Evolutionary conservation across 441 rosid species (phyloP).

Genomic region (Croton setiger): DNA sequence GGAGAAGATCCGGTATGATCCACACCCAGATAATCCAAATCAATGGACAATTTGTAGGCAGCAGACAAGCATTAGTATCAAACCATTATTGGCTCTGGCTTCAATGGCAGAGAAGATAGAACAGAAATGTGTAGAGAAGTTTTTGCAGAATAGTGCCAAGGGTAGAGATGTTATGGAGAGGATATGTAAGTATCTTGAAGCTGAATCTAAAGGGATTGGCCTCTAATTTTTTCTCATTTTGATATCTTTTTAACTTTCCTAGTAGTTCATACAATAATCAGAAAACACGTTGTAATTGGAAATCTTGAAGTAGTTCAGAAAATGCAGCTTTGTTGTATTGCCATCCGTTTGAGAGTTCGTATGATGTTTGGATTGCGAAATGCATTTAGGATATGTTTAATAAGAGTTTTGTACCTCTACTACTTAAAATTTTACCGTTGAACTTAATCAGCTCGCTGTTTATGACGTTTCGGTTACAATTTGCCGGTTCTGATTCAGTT

Average conservation of each 20-base stretch:
- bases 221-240: constrained; percentile 24
- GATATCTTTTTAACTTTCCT: no score
- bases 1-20: constrained; percentile 77
- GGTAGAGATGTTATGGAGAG: constrained; percentile 98
- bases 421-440: no score
- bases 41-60: constrained; percentile 80
- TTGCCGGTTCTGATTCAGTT: no score
- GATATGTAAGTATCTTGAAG: constrained; percentile 93
- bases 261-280: no score
- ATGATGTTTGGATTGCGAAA: no score
- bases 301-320: neutral
- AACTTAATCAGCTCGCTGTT: no score
- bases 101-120: constrained; percentile 98
- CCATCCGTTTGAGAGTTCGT: no score
- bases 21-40: constrained; percentile 82
- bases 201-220: constrained; percentile 65
- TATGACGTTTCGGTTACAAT: no score
- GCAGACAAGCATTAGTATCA: constrained; percentile 83
- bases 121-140: constrained; percentile 80
- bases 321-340: no score
- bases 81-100: constrained; percentile 83
- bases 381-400: no score
- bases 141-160: constrained; percentile 87
- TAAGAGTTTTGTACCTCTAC: no score
- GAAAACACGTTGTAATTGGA: no score